Conservation (phyloP, 441 rosid genomes). For the Populus tomentosa region DNA sequence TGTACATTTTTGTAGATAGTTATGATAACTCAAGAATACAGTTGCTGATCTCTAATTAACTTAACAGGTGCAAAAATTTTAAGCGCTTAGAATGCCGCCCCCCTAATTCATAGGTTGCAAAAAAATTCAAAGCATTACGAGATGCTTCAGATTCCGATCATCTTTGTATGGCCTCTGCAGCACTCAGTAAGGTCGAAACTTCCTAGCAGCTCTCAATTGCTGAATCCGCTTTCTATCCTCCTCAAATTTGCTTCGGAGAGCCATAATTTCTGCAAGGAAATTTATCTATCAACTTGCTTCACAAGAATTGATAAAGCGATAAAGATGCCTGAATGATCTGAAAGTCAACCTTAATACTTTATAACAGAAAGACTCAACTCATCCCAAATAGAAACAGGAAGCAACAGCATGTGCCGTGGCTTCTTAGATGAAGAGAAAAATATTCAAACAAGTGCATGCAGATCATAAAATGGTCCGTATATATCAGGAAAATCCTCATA, state of each 20-base stretch:
- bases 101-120: background rate
- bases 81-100: background rate
- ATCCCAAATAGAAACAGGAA: background rate
- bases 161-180: background rate
- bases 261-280: slow-evolving; percentile 54
- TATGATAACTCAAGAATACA: background rate
- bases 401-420: background rate
- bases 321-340: background rate
- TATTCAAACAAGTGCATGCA: background rate
- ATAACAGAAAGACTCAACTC: background rate
- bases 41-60: background rate
- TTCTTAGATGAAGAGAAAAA: background rate
- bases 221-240: slow-evolving; percentile 62
- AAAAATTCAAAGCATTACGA: too few relatives aligned
- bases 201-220: slow-evolving; percentile 62
- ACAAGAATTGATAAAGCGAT: background rate
- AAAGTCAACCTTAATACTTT: background rate
- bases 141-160: background rate
- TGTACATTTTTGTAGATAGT: background rate
- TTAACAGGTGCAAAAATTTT: background rate
- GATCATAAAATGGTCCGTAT: background rate
- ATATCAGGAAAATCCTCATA: background rate
- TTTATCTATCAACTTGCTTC: background rate
- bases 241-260: slow-evolving; percentile 67
- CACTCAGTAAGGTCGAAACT: slow-evolving; percentile 57